A percentile compares a stretch with the other conserved stretches of the same genome.
Evolutionary conservation across 768 basidiomycete species (phyloP).

Genomic region (Tremella fuciformis): DNA sequence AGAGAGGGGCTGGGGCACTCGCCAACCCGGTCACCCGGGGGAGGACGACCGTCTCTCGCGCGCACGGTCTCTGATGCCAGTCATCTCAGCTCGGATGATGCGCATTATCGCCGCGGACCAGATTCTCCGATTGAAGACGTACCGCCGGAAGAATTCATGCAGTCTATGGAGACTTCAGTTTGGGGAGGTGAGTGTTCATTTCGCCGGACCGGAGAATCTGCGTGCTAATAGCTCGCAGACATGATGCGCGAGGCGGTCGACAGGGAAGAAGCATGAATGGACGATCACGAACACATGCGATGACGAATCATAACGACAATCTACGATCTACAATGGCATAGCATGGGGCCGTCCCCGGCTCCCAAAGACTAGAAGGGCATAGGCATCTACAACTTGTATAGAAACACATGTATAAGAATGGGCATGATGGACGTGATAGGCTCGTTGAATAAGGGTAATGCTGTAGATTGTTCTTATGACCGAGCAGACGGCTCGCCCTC

Average conservation of each 20-base stretch:
- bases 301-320: too few species aligned
- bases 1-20: neutral
- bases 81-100: conserved; percentile 40
- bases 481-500: conserved; percentile 13
- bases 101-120: conserved; percentile 14
- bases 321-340: too few species aligned
- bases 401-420: too few species aligned
- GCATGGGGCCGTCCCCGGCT: too few species aligned
- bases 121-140: neutral
- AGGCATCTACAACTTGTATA: too few species aligned
- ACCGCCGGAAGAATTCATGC: conserved; percentile 16
- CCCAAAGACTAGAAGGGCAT: too few species aligned
- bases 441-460: too few species aligned
- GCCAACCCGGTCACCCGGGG: conserved; percentile 13
- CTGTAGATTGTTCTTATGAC: conserved; percentile 5
- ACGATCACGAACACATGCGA: too few species aligned
- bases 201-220: neutral
- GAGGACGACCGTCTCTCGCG: conserved; percentile 12
- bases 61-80: conserved; percentile 25
- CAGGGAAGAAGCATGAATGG: conserved; percentile 15
- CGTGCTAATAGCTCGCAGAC: neutral
- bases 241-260: conserved; percentile 47
- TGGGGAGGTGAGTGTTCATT: conserved; percentile 38
- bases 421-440: too few species aligned
- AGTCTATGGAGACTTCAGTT: conserved; percentile 25